Evolutionary conservation across 441 rosid genomes (phyloP), one percentile per base, ranked within the genome.

Genomic region (Gossypium davidsonii): DNA sequence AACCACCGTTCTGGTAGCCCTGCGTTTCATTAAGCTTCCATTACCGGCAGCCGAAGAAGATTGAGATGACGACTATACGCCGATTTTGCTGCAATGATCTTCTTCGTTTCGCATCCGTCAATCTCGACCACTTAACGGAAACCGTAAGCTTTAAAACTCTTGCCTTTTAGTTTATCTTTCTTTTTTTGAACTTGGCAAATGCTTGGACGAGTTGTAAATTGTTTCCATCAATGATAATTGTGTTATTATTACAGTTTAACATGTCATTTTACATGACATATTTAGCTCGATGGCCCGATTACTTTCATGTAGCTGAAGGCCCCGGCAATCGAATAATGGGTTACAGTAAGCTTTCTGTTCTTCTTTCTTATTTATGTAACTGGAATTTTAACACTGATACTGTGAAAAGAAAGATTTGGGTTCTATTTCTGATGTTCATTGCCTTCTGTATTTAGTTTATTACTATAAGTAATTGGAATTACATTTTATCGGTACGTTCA

Each of bases 201-300:
- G 20, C 56, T 72, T 44, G 3, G 48, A n/a, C 44, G 44, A 5
- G 18, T 73, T 73, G 53, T 53, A 66, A 73, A 61, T 74, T 60
- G 66, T 46, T 15, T 8, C 20, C 10, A 15, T 8, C 49, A 39
- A 48, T 49, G 62, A 65, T 48, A 31, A 25, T 73, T 71, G 18
- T 23, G 44, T 74, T 10, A 46, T 18, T 71, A 23, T 44, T 68
- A 15, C 87, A 95, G 98, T 95, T 95, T 81, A 95, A 93, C 66
- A 90, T 95, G 98, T 90, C 97, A 1, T 90, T 93, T 70, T 96
- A 96, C 80, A 91, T 96, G 99, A 91, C 95, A 64, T 96, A 93
- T 83, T 78, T 95, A 82, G 98, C 97, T 67, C 85, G 96, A 73
- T 93, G 96, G 97, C 98, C 97, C 1, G 97, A 96, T 76, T 93